These are phyloP conservation scores for Sugiyamaella americana DNA, from an alignment of 805 yeast species.

Conservation along the genomic window DNA sequence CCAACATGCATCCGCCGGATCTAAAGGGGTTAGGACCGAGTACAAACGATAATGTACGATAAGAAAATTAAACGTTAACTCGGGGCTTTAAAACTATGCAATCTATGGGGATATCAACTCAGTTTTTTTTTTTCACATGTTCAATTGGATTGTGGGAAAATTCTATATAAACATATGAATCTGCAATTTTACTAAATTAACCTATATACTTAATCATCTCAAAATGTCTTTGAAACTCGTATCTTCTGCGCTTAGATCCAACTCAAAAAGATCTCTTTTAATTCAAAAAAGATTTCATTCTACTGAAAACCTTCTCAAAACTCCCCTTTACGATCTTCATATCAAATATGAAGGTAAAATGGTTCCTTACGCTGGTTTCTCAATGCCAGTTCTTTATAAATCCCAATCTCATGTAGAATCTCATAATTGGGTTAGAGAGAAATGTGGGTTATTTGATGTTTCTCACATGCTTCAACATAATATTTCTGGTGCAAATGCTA, in stretches of 20 bases:
- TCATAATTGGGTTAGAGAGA: conserved; percentile 85
- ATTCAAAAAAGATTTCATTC: conserved; percentile 14
- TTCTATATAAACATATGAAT: too few relatives aligned
- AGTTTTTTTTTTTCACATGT: too few relatives aligned
- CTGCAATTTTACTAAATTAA: too few relatives aligned
- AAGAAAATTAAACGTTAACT: background rate
- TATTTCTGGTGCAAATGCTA: conserved; percentile 61
- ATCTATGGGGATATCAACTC: too few relatives aligned
- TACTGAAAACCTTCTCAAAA: conserved; percentile 35
- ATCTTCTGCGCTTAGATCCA: too few relatives aligned
- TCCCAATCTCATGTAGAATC: conserved; percentile 87
- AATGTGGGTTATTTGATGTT: conserved; percentile 91
- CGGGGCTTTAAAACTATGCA: too few relatives aligned
- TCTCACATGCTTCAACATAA: conserved; percentile 96
- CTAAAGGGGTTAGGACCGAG: background rate
- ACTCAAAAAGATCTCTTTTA: too few relatives aligned
- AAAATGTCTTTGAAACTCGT: too few relatives aligned
- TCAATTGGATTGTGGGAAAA: too few relatives aligned
- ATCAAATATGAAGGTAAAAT: conserved; percentile 74
- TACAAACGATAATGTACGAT: background rate
- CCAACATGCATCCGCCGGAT: too few relatives aligned
- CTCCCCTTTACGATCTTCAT: conserved; percentile 81
- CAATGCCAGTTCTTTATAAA: conserved; percentile 87
- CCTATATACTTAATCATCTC: too few relatives aligned
- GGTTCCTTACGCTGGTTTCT: conserved; percentile 95